Base-by-base conservation (phyloP, 106 monocot genomes). In the Acorus calamus region DNA sequence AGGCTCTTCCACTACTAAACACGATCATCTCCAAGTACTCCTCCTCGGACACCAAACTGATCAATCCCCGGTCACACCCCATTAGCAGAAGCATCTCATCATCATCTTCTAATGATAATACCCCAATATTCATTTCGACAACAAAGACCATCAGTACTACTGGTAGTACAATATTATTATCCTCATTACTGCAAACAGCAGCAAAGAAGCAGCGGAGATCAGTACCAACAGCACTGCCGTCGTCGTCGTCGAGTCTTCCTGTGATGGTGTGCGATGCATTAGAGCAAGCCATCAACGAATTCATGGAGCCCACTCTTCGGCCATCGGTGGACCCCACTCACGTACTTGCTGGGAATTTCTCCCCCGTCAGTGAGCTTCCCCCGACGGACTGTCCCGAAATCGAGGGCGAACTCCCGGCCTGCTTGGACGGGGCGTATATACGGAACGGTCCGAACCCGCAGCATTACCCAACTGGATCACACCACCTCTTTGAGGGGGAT, bases 401-500 rank as follows among this genome's bases (percentile, higher is more conserved):
- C 7, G 43, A 45, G 8, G 66, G 66, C 6, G n/a, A 9, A 9
- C 44, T 66, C 42, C 53, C 66, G 1, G n/a, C 14, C 41, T 66
- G 66, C 54, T 55, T 66, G 54, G 54, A 55, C 11, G 66, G 66
- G 0, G 66, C 53, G 54, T 66, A 66, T n/a, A 54, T 66, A 8
- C 53, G 66, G 44, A 66, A 66, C 44, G 66, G 66, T 11, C 66
- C 66, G 44, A 66, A 66, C 66, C 66, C 66, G 4, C 53, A 66
- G 43, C 11, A 66, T 11, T 45, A 54, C 43, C 66, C 66, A 3
- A 53, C 54, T 4, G 66, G 66, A 4, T 55, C 66, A 3, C 46
- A 66, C 66, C 66, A 66, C 43, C 66, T 66, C 66, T 66, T 66
- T 44, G 65, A 65, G n/a, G 66, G 53, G n/a, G 66, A 54, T n/a